Conservation (phyloP, 148 eudicot species). For the Rhododendron simsii region DNA sequence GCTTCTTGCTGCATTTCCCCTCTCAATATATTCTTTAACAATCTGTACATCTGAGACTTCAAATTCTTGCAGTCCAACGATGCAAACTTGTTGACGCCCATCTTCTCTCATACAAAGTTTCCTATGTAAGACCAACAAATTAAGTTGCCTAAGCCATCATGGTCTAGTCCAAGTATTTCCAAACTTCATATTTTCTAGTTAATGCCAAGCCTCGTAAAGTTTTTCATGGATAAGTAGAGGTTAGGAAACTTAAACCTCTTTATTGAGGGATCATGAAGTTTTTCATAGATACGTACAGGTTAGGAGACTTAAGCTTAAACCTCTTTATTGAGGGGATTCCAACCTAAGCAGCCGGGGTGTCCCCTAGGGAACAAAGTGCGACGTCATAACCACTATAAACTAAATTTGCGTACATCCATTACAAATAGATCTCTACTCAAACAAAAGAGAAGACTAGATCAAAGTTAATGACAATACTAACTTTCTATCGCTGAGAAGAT, state of each 20-base stretch:
- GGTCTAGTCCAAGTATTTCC: neutral
- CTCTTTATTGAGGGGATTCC: neutral
- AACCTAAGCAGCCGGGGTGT: neutral
- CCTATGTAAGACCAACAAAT: slow-evolving; percentile 33
- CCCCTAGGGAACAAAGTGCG: neutral
- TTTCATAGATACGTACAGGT: neutral
- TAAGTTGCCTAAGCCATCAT: slow-evolving; percentile 1
- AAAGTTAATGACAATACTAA: slow-evolving; percentile 23
- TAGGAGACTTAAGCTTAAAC: neutral
- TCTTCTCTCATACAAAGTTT: slow-evolving; percentile 97
- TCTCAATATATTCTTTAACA: slow-evolving; percentile 93
- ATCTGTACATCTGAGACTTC: slow-evolving; percentile 97
- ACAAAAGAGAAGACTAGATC: neutral
- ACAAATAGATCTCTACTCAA: neutral
- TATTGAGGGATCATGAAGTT: neutral
- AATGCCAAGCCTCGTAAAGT: neutral
- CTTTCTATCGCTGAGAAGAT: slow-evolving; percentile 90
- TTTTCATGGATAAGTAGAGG: neutral
- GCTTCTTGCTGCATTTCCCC: slow-evolving; percentile 85
- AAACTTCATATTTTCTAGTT: neutral
- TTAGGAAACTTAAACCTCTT: neutral
- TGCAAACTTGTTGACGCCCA: slow-evolving; percentile 97
- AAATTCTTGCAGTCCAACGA: slow-evolving; percentile 97
- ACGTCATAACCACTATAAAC: neutral
- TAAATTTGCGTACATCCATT: neutral